Conservation (phyloP, 2,329 filamentous ascomycete genomes). For the Hypoxylon sp. region DNA sequence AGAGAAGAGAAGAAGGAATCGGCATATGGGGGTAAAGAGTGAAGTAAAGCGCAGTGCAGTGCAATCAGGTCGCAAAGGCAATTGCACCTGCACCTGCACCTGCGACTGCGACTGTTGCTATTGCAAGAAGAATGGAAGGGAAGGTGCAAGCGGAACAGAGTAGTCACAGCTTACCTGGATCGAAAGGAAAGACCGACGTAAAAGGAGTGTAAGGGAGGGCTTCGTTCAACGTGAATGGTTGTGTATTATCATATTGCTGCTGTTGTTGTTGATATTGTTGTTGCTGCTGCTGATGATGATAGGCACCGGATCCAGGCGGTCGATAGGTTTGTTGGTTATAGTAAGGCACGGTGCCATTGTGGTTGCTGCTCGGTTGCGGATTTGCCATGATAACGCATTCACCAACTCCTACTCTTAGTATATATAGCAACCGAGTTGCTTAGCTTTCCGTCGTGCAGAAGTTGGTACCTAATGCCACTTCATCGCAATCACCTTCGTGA, state of each 20-base stretch:
- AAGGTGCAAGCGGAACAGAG: too few species aligned
- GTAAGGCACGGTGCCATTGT: slow-evolving; percentile 43
- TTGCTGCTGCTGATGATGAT: slow-evolving; percentile 21
- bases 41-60: slow-evolving; percentile 1
- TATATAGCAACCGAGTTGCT: slow-evolving; percentile 26
- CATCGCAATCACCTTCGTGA: slow-evolving; percentile 26
- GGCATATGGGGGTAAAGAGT: background rate
- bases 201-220: slow-evolving; percentile 85
- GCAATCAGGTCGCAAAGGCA: too few species aligned
- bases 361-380: slow-evolving; percentile 31
- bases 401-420: slow-evolving; percentile 8
- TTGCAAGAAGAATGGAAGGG: too few species aligned
- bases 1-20: slow-evolving; percentile 4
- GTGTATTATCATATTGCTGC: slow-evolving; percentile 25
- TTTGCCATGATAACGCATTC: slow-evolving; percentile 40
- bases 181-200: slow-evolving; percentile 80
- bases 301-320: slow-evolving; percentile 7
- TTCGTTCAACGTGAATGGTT: slow-evolving; percentile 73
- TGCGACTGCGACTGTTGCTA: too few species aligned
- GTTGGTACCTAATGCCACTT: slow-evolving; percentile 25
- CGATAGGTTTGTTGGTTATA: slow-evolving; percentile 37
- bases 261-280: too few species aligned
- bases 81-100: too few species aligned
- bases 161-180: slow-evolving; percentile 66
- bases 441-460: slow-evolving; percentile 20